Evolutionary conservation across 208 protist genomes (phyloP).

Genomic region (Polymyxa betae): DNA sequence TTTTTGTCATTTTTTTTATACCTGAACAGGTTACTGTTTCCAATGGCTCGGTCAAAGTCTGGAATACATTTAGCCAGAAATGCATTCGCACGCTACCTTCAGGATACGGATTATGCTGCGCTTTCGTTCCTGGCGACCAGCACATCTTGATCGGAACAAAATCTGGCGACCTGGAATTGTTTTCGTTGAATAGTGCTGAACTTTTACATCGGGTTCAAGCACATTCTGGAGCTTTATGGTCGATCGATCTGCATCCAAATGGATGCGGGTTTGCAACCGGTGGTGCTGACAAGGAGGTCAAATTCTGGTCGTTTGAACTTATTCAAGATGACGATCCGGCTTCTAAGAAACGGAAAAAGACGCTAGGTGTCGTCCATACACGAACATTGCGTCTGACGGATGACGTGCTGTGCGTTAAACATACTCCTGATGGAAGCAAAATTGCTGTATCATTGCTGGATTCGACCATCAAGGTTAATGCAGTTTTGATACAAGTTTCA

Average conservation of each 20-base stretch:
- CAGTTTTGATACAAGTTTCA: background rate
- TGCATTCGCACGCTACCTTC: constrained; percentile 70
- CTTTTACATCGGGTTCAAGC: constrained; percentile 61
- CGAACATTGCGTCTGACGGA: constrained; percentile 79
- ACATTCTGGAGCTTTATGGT: constrained; percentile 66
- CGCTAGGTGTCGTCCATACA: constrained; percentile 15
- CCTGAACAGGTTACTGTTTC: constrained; percentile 26
- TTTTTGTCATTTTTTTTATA: background rate
- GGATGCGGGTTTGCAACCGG: constrained; percentile 68
- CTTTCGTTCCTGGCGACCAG: constrained; percentile 78
- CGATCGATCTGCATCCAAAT: constrained; percentile 67
- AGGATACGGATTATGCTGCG: constrained; percentile 75
- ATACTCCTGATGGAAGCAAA: constrained; percentile 81
- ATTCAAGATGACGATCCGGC: constrained; percentile 17
- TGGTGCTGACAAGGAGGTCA: constrained; percentile 71
- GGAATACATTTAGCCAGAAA: constrained; percentile 70
- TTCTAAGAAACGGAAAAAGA: background rate
- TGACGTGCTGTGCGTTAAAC: constrained; percentile 83
- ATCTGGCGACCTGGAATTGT: constrained; percentile 72
- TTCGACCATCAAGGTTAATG: constrained; percentile 87
- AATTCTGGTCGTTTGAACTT: constrained; percentile 82
- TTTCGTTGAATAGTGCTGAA: constrained; percentile 68
- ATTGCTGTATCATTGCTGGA: constrained; percentile 91
- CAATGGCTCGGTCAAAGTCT: constrained; percentile 67
- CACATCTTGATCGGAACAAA: constrained; percentile 74